Evolutionary conservation across 2,329 filamentous ascomycete genomes (phyloP), one percentile per base, ranked within the genome.

Genomic region (Cladophialophora carrionii): DNA sequence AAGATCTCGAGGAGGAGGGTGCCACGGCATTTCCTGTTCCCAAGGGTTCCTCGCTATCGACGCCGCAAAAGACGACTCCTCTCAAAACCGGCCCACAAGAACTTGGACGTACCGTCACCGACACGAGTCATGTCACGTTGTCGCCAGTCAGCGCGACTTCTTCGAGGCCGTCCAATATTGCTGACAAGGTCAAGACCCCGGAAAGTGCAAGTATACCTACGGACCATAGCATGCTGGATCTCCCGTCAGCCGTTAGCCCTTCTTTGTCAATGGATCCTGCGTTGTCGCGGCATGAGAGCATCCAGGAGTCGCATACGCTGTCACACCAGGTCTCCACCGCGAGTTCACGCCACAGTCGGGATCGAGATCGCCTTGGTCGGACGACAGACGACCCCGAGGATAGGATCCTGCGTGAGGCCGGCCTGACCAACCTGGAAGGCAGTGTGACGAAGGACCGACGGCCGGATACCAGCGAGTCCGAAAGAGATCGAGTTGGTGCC

Each of bases 1-100:
- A 92, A 77, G 95, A 99, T 74, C 80, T 98, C 8, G 90, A 94
- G 61, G 91, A 96, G 71, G 93, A 96, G 73, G 68, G 73, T 61
- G 37, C 68, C 57, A 64, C 68, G 64, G 20, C 70, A 63, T 73
- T 63, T 76, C 73, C 52, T 34, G 61, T 65, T 52, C 68, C 70
- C 26, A 57, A 64, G 29, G 56, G 51, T 6, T 67, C 67, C 31
- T 65, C 66, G 31, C 48, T 55, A 2, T 63, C 66, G 24, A 71
- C 70, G 14, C 70, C 70, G 7, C 61, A 66, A 51, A 72, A 70
- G 53, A 60, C 61, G 1, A 70, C 69, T 34, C 70, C 70, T 43
- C 52, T 69, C 3, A 72, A 67, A 51, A 56, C 61, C 3, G 55
- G 55, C 22, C 64, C 62, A 31, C 49, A 34, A 26, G 65, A 51